Evolutionary conservation across 176 grass and related monocot genomes (phyloP).

Genomic region (Cenchrus purpureus): DNA sequence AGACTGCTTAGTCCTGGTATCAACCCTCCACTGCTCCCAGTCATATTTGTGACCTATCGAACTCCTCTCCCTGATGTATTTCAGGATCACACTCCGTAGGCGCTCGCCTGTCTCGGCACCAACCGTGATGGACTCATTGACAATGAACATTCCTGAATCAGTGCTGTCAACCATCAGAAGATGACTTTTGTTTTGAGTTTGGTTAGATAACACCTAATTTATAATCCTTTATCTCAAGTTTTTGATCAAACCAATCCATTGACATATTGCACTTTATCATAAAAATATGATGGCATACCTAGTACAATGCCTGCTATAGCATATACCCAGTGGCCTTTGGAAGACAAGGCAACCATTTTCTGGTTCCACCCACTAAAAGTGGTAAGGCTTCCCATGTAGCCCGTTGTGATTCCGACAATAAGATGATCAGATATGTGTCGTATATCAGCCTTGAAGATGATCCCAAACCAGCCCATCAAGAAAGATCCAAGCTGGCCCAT

Average conservation of each 20-base stretch:
- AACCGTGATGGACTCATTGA: slow-evolving; percentile 73
- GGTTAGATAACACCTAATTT: background rate
- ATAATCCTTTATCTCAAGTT: background rate
- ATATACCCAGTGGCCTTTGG: slow-evolving; percentile 84
- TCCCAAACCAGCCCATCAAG: slow-evolving; percentile 94
- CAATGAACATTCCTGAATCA: slow-evolving; percentile 71
- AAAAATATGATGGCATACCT: slow-evolving; percentile 55
- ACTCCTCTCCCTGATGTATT: slow-evolving; percentile 43
- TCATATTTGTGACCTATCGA: slow-evolving; percentile 45
- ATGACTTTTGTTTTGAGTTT: background rate
- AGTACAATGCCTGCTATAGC: slow-evolving; percentile 75
- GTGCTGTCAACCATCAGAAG: slow-evolving; percentile 29
- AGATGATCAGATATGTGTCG: slow-evolving; percentile 79
- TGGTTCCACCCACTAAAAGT: slow-evolving; percentile 99
- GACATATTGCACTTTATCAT: background rate
- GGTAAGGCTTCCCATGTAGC: slow-evolving; percentile 89
- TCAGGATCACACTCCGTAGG: slow-evolving; percentile 52
- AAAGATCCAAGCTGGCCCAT: slow-evolving; percentile 89
- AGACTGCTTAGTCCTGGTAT: slow-evolving; percentile 52
- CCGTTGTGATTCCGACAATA: slow-evolving; percentile 71
- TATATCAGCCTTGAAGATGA: slow-evolving; percentile 91
- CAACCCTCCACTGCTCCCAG: slow-evolving; percentile 51
- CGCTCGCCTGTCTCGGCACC: slow-evolving; percentile 74
- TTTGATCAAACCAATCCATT: no score
- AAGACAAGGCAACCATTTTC: slow-evolving; percentile 77